Evolutionary conservation across 805 yeast genomes (phyloP), one percentile per base, ranked within the genome.

Genomic region (Schizosaccharomyces octosporus): DNA sequence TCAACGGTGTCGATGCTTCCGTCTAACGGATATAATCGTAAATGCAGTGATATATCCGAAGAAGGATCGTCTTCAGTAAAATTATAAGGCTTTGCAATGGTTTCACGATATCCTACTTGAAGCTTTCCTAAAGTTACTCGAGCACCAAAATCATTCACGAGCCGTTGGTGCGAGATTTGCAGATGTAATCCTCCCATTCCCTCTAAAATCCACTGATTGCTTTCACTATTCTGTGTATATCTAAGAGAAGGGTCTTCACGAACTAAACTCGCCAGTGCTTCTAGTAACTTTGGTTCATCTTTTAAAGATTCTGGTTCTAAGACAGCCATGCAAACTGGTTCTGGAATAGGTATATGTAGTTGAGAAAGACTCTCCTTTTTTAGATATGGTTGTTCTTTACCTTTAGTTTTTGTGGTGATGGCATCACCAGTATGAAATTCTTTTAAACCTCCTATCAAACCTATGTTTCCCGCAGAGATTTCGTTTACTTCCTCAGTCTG

Each of bases 161-260:
- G 76, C 62, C 97, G 76, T 66, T 87, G 93, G 59, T 76, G 77
- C 1, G 93, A 85, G 65, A 93, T 88, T 66, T 93, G 97, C 60
- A 93, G 75, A 72, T 93, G 98, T 59, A 93, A 75, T 68, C 93
- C 97, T 51, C 98, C 98, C 97, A 90, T 90, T 41, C 98, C 98
- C 21, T 95, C 82, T 39, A 93, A 72, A 32, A 89, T 78, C 1
- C 89, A 82, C 72, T 93, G 97, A 5, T 93, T 95, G 62, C 87
- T 76, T 66, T 90, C 97, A 63, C 87, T 89, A 69, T 93, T 76
- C 60, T 76, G 78, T 2, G 79, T 72, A 6, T 87, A 78, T 39
- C 80, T 79, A 64, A 93, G 75, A 60, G 95, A 85, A 2, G 98
- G 98, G 67, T 93, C 98, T 68, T 93, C 97, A 61, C 84, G 76